Percentiles rank a stretch among this genome's conserved stretches.
Conservation (phyloP, 345 rosid species). For the Citrus sp. region DNA sequence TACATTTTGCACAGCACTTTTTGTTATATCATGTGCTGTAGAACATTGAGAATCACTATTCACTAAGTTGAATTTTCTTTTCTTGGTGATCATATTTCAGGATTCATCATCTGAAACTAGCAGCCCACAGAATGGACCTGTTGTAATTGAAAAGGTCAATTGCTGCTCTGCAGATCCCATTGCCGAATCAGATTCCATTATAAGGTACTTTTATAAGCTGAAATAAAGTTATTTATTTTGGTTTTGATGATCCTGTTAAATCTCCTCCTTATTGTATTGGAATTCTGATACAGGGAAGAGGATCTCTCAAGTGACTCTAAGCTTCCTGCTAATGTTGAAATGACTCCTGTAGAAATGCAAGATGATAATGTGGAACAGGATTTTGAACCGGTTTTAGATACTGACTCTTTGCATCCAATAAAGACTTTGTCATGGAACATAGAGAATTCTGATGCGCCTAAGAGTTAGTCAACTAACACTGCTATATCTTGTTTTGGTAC, state of each 20-base stretch:
- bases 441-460: constrained; percentile 65
- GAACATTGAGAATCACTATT: not conserved
- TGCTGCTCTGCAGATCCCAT: constrained; percentile 31
- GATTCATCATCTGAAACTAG: constrained; percentile 49
- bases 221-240: constrained; percentile 6
- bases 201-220: constrained; percentile 45
- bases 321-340: constrained; percentile 33
- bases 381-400: constrained; percentile 25
- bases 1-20: not conserved
- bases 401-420: constrained; percentile 35
- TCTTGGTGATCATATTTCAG: constrained; percentile 30
- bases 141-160: constrained; percentile 38
- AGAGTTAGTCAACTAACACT: constrained; percentile 47
- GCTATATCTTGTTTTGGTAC: constrained; percentile 7
- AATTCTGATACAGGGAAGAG: constrained; percentile 42
- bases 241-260: constrained; percentile 15
- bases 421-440: constrained; percentile 46
- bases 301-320: constrained; percentile 34
- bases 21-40: not conserved
- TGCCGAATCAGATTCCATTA: constrained; percentile 31
- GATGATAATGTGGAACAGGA: constrained; percentile 33
- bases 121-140: constrained; percentile 55
- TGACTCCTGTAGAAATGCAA: constrained; percentile 32
- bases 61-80: not conserved
- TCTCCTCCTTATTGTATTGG: constrained; percentile 18